These are phyloP conservation scores for Pichia sp. DNA, from an alignment of 1,139 yeast genomes.

Conservation along the genomic window DNA sequence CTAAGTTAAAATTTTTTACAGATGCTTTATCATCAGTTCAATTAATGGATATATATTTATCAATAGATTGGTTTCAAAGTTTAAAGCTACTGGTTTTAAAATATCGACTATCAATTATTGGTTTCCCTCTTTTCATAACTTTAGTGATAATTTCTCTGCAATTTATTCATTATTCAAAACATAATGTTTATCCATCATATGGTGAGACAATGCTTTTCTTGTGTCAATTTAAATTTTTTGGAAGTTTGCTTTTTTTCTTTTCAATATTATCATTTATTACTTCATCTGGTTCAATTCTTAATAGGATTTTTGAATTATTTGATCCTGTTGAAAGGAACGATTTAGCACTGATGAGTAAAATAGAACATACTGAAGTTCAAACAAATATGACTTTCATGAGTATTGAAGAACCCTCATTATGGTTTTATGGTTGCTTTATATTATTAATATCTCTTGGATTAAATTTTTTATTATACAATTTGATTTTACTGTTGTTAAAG, in stretches of 20 bases:
- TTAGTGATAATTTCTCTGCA: slow-evolving; percentile 43
- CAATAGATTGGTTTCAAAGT: slow-evolving; percentile 40
- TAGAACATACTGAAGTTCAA: slow-evolving; percentile 25
- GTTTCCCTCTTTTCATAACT: slow-evolving; percentile 49
- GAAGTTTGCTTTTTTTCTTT: slow-evolving; percentile 20
- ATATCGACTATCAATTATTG: slow-evolving; percentile 56
- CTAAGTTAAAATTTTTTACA: slow-evolving; percentile 44
- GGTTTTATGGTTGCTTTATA: slow-evolving; percentile 56
- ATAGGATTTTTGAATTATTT: slow-evolving; percentile 34
- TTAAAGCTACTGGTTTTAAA: slow-evolving; percentile 53
- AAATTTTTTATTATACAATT: slow-evolving; percentile 26
- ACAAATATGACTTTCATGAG: slow-evolving; percentile 56
- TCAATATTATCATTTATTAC: slow-evolving; percentile 36
- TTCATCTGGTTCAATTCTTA: slow-evolving; percentile 21
- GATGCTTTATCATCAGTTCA: slow-evolving; percentile 30
- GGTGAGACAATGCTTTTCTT: slow-evolving; percentile 37
- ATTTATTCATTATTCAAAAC: slow-evolving; percentile 33
- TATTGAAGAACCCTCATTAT: slow-evolving; percentile 49
- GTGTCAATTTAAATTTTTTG: slow-evolving; percentile 28
- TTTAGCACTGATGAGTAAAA: slow-evolving; percentile 32
- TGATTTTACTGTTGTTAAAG: slow-evolving; percentile 5
- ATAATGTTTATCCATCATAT: slow-evolving; percentile 47
- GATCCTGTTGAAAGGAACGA: slow-evolving; percentile 45
- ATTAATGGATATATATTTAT: slow-evolving; percentile 32
- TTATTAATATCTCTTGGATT: slow-evolving; percentile 46